Base-by-base conservation (phyloP, 2,329 filamentous ascomycete genomes). In the Fusarium pseudoanthophilum region DNA sequence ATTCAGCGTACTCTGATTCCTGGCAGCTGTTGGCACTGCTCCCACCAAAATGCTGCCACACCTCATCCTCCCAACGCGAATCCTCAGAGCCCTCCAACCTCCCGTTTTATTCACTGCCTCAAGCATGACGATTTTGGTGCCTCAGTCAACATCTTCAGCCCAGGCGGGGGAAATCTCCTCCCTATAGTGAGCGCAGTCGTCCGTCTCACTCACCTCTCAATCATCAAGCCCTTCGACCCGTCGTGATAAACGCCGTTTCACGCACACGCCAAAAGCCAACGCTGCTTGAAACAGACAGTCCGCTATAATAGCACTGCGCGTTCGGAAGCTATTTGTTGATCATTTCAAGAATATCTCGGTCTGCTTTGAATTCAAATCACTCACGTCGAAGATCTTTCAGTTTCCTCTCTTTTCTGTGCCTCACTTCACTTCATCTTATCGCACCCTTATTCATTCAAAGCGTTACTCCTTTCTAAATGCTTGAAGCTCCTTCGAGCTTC, bases 11-110 rank as follows among this genome's bases (percentile, higher is more conserved):
- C 21, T 24, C 59, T 43, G 20, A 42, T 37, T 8, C 26, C 57
- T 48, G 52, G 30, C 65, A 52, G 37, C 24, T 69, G 34, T 45
- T 66, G 57, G 43, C 70, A 73, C 70, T 73, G 70, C 48, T 40
- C 34, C 18, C 43, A 42, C 26, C 60, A 48, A 36, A 46, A 42
- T 37, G 45, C 60, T 65, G 60, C 69, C 60, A 70, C 60, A 20
- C 32, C 21, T 45, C 34, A 56, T 26, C 26, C 28, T 13, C 37
- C 40, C 16, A 21, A 11, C 26, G 42, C 24, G 36, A 40, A 39
- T 34, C 7, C 4, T 20, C 20, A 26, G 39, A 39, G 37, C 28
- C 13, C 2, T 13, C 21, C 39, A 57, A 20, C 20, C 21, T 21
- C 34, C 40, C 43, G 49, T 48, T 56, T 32, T 34, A 49, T 53